Conservation (phyloP, 495 filamentous ascomycete species). For the Hyaloscypha bicolor region DNA sequence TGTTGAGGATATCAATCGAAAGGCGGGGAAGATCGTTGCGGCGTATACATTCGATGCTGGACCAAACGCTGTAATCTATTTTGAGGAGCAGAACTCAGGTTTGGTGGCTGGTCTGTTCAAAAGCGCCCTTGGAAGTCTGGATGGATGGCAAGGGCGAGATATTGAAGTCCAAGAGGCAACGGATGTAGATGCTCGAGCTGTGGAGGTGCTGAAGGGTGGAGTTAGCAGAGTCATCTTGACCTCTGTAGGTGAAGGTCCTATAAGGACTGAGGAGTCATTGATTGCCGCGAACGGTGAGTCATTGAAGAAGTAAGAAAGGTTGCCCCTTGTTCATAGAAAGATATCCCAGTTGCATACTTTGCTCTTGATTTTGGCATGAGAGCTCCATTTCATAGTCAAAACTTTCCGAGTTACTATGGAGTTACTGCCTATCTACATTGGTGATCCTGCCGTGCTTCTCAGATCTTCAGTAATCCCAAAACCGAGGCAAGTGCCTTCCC, state of each 20-base stretch:
- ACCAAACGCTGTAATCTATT: conserved; percentile 96
- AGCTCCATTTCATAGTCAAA: not conserved
- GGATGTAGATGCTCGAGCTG: conserved; percentile 56
- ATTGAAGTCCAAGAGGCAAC: conserved; percentile 48
- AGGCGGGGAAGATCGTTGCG: conserved; percentile 70
- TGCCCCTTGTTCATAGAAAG: not conserved
- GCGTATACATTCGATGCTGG: conserved; percentile 99
- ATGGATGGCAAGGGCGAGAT: conserved; percentile 64
- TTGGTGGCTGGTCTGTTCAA: conserved; percentile 74
- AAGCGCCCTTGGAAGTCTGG: conserved; percentile 49
- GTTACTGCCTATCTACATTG: no score
- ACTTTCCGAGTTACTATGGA: no score
- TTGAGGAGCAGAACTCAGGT: conserved; percentile 72
- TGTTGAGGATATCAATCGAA: conserved; percentile 84
- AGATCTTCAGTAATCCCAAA: no score
- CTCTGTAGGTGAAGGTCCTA: conserved; percentile 85
- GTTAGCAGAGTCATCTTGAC: conserved; percentile 89
- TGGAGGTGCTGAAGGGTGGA: conserved; percentile 69
- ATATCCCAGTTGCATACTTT: not conserved
- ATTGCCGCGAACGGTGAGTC: conserved; percentile 65
- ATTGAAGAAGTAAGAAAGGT: conserved; percentile 19
- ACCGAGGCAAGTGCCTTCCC: no score
- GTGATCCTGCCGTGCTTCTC: no score
- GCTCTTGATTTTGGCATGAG: not conserved
- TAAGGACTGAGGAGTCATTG: conserved; percentile 75